Percentiles rank a stretch among this genome's conserved stretches.
Conservation (phyloP, 257 asterid species). For the Penstemon barbatus region DNA sequence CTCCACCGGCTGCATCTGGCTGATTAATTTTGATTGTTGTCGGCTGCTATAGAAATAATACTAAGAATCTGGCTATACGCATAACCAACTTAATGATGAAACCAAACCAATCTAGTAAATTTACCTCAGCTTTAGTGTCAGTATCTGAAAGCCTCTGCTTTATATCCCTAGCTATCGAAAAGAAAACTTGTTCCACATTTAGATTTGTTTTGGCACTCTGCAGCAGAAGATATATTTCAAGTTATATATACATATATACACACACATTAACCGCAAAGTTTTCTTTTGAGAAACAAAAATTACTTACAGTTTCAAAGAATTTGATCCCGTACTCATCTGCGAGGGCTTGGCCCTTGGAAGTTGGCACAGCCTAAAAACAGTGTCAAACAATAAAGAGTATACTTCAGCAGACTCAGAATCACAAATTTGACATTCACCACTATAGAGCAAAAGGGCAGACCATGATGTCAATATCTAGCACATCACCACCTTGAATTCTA, state of each 20-base stretch:
- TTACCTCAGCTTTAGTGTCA: constrained; percentile 75
- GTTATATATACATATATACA: background rate
- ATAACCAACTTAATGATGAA: background rate
- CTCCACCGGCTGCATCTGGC: constrained; percentile 51
- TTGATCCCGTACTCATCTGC: constrained; percentile 29
- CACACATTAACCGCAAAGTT: background rate
- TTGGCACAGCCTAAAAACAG: constrained; percentile 18
- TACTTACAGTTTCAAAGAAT: constrained; percentile 26
- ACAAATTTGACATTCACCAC: constrained; percentile 6
- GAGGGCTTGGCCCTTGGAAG: constrained; percentile 22
- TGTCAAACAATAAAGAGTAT: background rate
- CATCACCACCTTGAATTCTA: background rate
- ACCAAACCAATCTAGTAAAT: background rate
- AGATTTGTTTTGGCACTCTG: constrained; percentile 89
- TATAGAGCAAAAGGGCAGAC: background rate
- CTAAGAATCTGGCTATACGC: background rate
- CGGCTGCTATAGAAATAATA: constrained; percentile 45
- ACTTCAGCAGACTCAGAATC: background rate
- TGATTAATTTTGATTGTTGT: constrained; percentile 66
- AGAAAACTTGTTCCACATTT: constrained; percentile 90
- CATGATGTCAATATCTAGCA: background rate
- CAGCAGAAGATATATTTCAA: constrained; percentile 19
- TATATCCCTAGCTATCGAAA: constrained; percentile 81
- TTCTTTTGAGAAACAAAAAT: background rate
- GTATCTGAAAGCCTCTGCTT: constrained; percentile 81